Percentiles rank a stretch among this genome's conserved stretches.
phyloP scores from a whole-genome alignment of 106 monocot genomes.

The Agapanthus africanus region DNA sequence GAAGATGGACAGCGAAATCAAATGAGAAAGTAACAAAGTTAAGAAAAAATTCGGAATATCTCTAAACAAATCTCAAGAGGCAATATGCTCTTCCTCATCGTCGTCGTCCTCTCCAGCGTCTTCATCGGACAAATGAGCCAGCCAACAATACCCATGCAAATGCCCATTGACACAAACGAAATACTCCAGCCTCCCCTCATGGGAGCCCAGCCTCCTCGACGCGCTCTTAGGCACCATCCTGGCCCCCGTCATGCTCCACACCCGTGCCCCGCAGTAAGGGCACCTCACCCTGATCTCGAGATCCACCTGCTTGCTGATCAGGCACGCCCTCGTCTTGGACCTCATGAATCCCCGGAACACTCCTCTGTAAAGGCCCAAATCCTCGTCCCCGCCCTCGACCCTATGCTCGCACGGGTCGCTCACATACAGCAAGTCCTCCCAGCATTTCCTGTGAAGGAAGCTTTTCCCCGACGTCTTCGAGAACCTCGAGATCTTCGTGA shows the following conservation, averaged over 20 bases:
- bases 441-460: constrained; percentile 47
- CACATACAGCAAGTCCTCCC: constrained; percentile 53
- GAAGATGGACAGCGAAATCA: background rate
- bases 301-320: constrained; percentile 34
- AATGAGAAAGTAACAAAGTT: background rate
- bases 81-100: constrained; percentile 8
- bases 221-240: constrained; percentile 50
- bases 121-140: constrained; percentile 51
- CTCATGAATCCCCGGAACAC: constrained; percentile 63
- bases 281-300: constrained; percentile 54
- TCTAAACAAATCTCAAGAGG: background rate
- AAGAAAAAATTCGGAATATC: background rate
- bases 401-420: constrained; percentile 80
- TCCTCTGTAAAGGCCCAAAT: constrained; percentile 60
- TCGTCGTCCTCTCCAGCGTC: constrained; percentile 13
- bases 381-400: constrained; percentile 21
- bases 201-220: constrained; percentile 40
- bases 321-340: constrained; percentile 46
- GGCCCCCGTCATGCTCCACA: constrained; percentile 76
- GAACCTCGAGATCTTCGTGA: constrained; percentile 40
- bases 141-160: constrained; percentile 71
- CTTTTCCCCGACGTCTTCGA: constrained; percentile 73
- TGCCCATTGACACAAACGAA: constrained; percentile 80
- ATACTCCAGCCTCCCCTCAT: constrained; percentile 44
- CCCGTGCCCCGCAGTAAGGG: constrained; percentile 67